Evolutionary conservation across 495 filamentous ascomycete species (phyloP).

Genomic region (Immersiella caudata): DNA sequence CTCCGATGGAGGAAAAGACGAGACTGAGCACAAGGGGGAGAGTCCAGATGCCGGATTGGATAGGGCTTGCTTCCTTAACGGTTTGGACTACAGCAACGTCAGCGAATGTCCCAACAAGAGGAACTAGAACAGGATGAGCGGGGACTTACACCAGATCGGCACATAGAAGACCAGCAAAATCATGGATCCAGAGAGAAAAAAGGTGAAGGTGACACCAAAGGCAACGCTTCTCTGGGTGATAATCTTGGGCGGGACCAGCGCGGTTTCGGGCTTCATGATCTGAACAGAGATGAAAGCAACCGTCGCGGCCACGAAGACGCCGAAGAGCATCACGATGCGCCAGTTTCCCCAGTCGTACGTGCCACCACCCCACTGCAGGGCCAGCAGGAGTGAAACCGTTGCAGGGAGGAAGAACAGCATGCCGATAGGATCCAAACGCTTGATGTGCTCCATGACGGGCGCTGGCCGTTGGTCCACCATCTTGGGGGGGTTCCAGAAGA

Average conservation of each 20-base stretch:
- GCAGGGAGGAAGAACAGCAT: slow-evolving; percentile 71
- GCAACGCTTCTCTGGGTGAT: slow-evolving; percentile 75
- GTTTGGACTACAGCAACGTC: slow-evolving; percentile 69
- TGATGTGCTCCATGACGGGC: slow-evolving; percentile 46
- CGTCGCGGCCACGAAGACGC: slow-evolving; percentile 64
- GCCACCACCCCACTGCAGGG: slow-evolving; percentile 84
- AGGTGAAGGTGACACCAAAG: slow-evolving; percentile 59
- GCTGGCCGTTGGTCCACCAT: slow-evolving; percentile 39
- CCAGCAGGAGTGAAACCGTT: slow-evolving; percentile 72
- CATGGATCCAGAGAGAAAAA: slow-evolving; percentile 65
- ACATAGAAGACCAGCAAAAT: slow-evolving; percentile 70
- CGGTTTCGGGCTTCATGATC: slow-evolving; percentile 66
- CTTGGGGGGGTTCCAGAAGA: slow-evolving; percentile 52
- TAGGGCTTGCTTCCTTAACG: slow-evolving; percentile 59
- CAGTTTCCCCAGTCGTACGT: slow-evolving; percentile 68
- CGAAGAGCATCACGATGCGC: slow-evolving; percentile 70
- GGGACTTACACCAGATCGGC: slow-evolving; percentile 73
- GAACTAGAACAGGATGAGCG: not conserved
- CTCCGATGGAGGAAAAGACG: slow-evolving; percentile 49
- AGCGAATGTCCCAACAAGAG: slow-evolving; percentile 34
- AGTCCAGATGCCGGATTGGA: slow-evolving; percentile 63
- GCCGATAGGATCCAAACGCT: slow-evolving; percentile 70
- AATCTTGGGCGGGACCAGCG: slow-evolving; percentile 75
- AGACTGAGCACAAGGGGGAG: slow-evolving; percentile 59
- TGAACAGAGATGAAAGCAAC: slow-evolving; percentile 67